A percentile compares a stretch with the other conserved stretches of the same genome.
phyloP scores from a whole-genome alignment of 352 stramenopile genomes.

The Phytophthora tubulina region DNA sequence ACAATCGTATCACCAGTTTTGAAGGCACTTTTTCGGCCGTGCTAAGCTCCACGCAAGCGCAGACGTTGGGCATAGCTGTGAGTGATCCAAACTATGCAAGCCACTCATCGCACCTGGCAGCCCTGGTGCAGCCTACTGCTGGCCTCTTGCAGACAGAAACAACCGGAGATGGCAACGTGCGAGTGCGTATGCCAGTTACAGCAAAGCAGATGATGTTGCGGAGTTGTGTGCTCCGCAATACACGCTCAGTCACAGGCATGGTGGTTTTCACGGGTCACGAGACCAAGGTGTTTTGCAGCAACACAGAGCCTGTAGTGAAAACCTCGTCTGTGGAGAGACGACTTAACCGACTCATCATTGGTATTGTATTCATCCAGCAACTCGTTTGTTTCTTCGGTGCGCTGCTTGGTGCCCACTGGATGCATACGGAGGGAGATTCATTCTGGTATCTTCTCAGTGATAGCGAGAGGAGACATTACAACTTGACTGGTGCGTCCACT shows the following conservation, averaged over 20 bases:
- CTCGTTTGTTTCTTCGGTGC: constrained; percentile 73
- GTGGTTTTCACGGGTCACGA: constrained; percentile 92
- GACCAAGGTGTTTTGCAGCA: constrained; percentile 88
- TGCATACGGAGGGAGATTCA: constrained; percentile 63
- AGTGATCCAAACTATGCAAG: constrained; percentile 9
- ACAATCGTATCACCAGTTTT: constrained; percentile 89
- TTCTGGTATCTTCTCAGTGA: constrained; percentile 74
- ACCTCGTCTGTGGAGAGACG: constrained; percentile 81
- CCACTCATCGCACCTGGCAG: background rate
- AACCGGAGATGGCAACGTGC: constrained; percentile 44
- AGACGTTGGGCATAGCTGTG: constrained; percentile 42
- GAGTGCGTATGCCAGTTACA: constrained; percentile 68
- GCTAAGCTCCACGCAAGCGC: constrained; percentile 47
- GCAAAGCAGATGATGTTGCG: constrained; percentile 92
- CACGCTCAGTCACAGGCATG: constrained; percentile 79
- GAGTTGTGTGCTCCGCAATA: constrained; percentile 91
- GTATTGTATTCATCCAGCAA: constrained; percentile 81
- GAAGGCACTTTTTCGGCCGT: constrained; percentile 73
- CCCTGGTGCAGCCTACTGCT: constrained; percentile 16
- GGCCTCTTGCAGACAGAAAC: constrained; percentile 41
- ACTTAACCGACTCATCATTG: constrained; percentile 78
- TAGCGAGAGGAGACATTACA: constrained; percentile 22
- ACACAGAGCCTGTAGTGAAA: constrained; percentile 80
- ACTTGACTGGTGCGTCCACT: constrained; percentile 16
- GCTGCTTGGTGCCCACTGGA: constrained; percentile 74